phyloP scores from a whole-genome alignment of 192 early-diverging fungal species.

The Thamnidium elegans region DNA sequence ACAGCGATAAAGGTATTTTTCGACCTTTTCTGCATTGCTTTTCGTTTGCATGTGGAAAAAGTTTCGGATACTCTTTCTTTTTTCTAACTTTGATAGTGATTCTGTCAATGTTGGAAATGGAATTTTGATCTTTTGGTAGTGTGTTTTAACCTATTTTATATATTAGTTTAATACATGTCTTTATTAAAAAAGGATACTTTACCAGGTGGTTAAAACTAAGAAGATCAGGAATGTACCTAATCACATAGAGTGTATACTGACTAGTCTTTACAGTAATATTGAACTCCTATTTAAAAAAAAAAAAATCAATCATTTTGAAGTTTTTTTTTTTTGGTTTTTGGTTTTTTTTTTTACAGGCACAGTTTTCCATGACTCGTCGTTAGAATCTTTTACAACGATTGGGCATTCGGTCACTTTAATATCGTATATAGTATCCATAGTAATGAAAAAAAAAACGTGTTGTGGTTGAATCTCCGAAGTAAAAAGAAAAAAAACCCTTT shows the following conservation, averaged over 20 bases:
- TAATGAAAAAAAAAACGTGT: slow-evolving; percentile 5
- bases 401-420: slow-evolving; percentile 14
- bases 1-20: slow-evolving; percentile 43
- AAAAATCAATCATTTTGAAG: neutral
- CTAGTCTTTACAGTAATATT: slow-evolving; percentile 39
- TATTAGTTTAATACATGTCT: neutral
- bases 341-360: slow-evolving; percentile 9
- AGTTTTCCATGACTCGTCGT: slow-evolving; percentile 11
- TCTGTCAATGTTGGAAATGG: slow-evolving; percentile 34
- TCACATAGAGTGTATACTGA: slow-evolving; percentile 33
- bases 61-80: slow-evolving; percentile 37
- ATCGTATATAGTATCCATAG: slow-evolving; percentile 10
- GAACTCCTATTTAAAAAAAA: slow-evolving; percentile 34
- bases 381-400: slow-evolving; percentile 13
- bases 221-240: slow-evolving; percentile 50
- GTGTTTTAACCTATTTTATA: slow-evolving; percentile 11
- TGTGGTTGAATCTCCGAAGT: slow-evolving; percentile 10
- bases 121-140: slow-evolving; percentile 41
- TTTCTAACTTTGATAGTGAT: slow-evolving; percentile 32
- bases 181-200: no score
- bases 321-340: no score
- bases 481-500: neutral
- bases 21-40: slow-evolving; percentile 44
- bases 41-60: slow-evolving; percentile 9
- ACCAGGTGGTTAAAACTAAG: slow-evolving; percentile 52